Base-by-base conservation (phyloP, 2,329 filamentous ascomycete species). In the Pseudopithomyces maydicus region DNA sequence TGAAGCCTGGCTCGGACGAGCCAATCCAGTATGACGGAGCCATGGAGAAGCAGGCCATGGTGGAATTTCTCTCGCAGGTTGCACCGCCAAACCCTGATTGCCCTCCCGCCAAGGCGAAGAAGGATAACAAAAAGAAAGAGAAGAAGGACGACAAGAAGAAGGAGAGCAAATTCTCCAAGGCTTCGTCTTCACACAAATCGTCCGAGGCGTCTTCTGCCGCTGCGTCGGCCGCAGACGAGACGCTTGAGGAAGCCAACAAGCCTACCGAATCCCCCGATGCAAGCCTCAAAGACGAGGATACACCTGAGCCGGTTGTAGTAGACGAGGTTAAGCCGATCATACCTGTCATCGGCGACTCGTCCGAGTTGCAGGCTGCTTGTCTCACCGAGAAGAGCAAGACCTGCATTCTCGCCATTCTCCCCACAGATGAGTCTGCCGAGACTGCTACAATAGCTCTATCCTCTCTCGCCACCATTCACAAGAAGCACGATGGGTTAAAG, bases 81-180 rank as follows among this genome's bases (percentile, higher is more conserved):
- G 91, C 89, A 1, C 74, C 85, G 44, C 92, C 94, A 1, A 97
- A 97, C 76, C 88, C 89, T 1, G 90, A 93, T 63, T 87, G 90
- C 17, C 84, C 86, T 19, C 81, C 85, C 0, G 71, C 74, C 32
- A 78, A 78, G 58, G 75, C 78, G 52, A 80, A 80, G 63, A 80
- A 82, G 68, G 57, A 71, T 54, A 79, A 80, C 62, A 80, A 82
- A 68, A 58, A 71, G 8, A 73, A 74, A 56, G 66, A 70, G 2
- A 73, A 79, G 58, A 78, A 77, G 64, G 74, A 77, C 20, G 74
- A 81, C 60, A 79, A 80, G 59, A 76, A 76, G 53, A 75, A 79
- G 56, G 64, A 63, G 55, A 71, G 80, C 39, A 75, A 80, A 20
- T 82, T 82, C 59, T 78, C 82, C 23, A 78, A 79, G 38, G 78